phyloP scores from a whole-genome alignment of 139 green algal genomes.

The Volvox africanus region DNA sequence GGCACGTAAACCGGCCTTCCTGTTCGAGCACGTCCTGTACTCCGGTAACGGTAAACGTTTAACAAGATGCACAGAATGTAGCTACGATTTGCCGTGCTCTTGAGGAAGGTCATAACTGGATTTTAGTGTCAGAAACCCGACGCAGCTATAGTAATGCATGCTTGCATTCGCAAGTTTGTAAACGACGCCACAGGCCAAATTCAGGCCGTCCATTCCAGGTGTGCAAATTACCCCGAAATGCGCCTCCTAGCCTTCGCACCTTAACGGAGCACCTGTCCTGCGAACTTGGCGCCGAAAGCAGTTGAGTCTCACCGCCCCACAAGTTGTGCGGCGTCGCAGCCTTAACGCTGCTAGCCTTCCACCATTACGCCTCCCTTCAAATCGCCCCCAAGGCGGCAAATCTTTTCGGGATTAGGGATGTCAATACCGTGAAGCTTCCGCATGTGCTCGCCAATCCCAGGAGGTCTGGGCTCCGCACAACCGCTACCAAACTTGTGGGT shows the following conservation, averaged over 20 bases:
- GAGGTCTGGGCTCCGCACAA: not conserved
- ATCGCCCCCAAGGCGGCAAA: not conserved
- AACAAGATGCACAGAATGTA: not conserved
- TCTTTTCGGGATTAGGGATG: not conserved
- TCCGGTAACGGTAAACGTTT: not conserved
- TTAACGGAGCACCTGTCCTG: not conserved
- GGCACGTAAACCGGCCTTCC: not conserved
- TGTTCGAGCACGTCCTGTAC: not conserved
- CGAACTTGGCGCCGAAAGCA: too few species aligned
- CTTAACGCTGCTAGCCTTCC: not conserved
- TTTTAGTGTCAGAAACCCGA: too few species aligned
- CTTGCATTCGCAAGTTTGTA: not conserved
- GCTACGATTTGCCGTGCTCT: not conserved
- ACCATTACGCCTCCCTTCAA: not conserved
- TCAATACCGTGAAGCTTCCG: not conserved
- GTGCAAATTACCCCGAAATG: not conserved
- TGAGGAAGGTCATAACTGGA: not conserved
- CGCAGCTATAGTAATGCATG: not conserved
- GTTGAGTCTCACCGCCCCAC: not conserved
- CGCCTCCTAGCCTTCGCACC: not conserved
- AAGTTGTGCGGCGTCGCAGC: not conserved
- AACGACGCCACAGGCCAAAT: not conserved
- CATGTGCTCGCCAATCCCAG: not conserved
- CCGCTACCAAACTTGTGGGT: not conserved
- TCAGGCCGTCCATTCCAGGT: not conserved